phyloP scores from a whole-genome alignment of 352 stramenopile genomes.

The Globisporangium lucens region DNA sequence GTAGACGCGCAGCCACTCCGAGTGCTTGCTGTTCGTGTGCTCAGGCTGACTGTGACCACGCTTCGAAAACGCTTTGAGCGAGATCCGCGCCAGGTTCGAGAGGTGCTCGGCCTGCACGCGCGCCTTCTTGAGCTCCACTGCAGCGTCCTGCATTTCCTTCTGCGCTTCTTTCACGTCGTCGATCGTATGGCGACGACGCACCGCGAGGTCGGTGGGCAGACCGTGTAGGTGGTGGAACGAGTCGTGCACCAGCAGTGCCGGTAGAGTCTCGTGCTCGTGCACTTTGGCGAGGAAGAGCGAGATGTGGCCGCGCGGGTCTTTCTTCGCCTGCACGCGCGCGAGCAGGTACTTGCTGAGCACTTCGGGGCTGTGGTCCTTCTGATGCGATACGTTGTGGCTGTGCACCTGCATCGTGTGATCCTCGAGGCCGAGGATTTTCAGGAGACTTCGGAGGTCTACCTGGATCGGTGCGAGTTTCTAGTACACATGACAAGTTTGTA shows the following conservation, averaged over 20 bases:
- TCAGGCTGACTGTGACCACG: conserved; percentile 16
- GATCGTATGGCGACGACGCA: conserved; percentile 74
- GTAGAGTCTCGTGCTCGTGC: conserved; percentile 63
- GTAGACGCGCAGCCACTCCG: conserved; percentile 62
- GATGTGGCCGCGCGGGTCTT: conserved; percentile 38
- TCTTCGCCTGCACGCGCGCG: conserved; percentile 58
- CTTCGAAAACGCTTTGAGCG: conserved; percentile 58
- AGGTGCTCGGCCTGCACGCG: conserved; percentile 69
- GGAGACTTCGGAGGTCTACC: conserved; percentile 51
- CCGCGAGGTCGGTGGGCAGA: conserved; percentile 46
- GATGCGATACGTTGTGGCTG: conserved; percentile 2
- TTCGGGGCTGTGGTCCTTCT: conserved; percentile 32
- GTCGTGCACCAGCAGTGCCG: conserved; percentile 30
- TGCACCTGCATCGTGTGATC: conserved; percentile 18
- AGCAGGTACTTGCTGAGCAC: conserved; percentile 69
- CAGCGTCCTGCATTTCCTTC: conserved; percentile 63
- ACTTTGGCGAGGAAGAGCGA: conserved; percentile 65
- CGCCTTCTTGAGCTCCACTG: conserved; percentile 71
- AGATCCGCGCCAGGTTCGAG: conserved; percentile 68
- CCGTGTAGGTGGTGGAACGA: conserved; percentile 19
- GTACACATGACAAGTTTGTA: not conserved
- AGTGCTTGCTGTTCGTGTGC: conserved; percentile 14
- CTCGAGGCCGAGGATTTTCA: conserved; percentile 35
- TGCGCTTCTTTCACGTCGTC: conserved; percentile 77
- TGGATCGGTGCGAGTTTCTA: conserved; percentile 47